Evolutionary conservation across 805 yeast genomes (phyloP).

Genomic region (Myxozyma vanderwaltii): DNA sequence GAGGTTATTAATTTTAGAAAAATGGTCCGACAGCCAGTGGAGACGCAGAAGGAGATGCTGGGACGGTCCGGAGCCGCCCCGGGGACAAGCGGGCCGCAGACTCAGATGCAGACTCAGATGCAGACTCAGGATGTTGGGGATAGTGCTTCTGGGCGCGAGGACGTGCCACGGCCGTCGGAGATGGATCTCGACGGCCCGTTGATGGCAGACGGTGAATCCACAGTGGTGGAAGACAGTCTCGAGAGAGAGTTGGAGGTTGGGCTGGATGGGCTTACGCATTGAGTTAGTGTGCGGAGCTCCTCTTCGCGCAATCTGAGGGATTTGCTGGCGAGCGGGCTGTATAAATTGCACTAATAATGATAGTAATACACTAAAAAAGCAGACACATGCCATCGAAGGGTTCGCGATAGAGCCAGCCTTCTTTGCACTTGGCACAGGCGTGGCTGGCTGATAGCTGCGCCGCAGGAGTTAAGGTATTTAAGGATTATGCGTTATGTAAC

Average conservation of each 20-base stretch:
- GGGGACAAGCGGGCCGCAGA: constrained; percentile 18
- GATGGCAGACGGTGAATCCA: constrained; percentile 48
- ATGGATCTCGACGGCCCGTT: constrained; percentile 60
- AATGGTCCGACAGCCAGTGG: constrained; percentile 75
- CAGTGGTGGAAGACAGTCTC: constrained; percentile 47
- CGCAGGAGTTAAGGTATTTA: too few species aligned
- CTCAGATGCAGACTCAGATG: constrained; percentile 9
- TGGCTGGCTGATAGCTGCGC: too few species aligned
- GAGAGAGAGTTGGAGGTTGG: constrained; percentile 72
- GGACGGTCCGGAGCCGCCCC: constrained; percentile 37
- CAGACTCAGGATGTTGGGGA: constrained; percentile 33
- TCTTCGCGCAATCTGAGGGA: too few species aligned
- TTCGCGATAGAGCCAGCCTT: too few species aligned
- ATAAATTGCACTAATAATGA: too few species aligned
- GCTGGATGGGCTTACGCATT: constrained; percentile 50
- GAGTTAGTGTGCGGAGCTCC: too few species aligned
- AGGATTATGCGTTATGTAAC: too few species aligned
- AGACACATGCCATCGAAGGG: too few species aligned
- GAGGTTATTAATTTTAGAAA: constrained; percentile 80
- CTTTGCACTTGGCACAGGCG: too few species aligned
- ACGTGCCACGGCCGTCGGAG: constrained; percentile 38
- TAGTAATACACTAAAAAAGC: too few species aligned
- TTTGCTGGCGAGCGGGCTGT: too few species aligned
- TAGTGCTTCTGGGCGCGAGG: constrained; percentile 26
- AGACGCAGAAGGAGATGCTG: constrained; percentile 51